Evolutionary conservation across 106 monocot genomes (phyloP).

Genomic region (Posidonia australis): DNA sequence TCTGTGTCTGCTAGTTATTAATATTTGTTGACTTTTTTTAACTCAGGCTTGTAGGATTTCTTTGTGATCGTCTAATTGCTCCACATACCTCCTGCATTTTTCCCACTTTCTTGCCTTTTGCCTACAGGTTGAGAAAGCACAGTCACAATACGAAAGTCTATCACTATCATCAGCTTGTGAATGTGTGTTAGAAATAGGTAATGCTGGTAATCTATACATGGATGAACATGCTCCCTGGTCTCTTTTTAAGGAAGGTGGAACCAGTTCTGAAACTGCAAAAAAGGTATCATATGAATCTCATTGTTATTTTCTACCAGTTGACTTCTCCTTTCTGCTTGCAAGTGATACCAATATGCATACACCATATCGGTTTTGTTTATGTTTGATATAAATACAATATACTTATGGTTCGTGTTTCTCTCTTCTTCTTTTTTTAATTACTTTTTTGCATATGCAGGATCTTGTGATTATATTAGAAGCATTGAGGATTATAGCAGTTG

Average conservation of each 20-base stretch:
- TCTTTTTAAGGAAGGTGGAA: conserved; percentile 75
- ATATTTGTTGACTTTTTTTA: too few relatives aligned
- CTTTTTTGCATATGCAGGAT: conserved; percentile 34
- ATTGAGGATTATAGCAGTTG: conserved; percentile 82
- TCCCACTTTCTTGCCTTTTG: background rate
- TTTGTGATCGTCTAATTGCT: background rate
- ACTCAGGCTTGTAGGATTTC: too few relatives aligned
- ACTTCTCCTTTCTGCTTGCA: too few relatives aligned
- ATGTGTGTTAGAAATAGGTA: conserved; percentile 76
- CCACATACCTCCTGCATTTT: background rate
- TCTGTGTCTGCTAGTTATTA: too few relatives aligned
- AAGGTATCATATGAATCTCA: conserved; percentile 39
- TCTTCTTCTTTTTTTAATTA: too few relatives aligned
- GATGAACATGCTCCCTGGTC: conserved; percentile 90
- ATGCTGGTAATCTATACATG: conserved; percentile 86
- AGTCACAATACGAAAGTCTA: conserved; percentile 60
- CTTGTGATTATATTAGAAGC: conserved; percentile 89
- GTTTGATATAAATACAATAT: background rate
- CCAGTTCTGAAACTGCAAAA: conserved; percentile 62
- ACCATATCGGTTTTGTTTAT: background rate
- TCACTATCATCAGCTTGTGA: conserved; percentile 82
- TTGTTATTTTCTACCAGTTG: too few relatives aligned
- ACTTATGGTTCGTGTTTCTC: too few relatives aligned
- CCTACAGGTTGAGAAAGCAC: conserved; percentile 64
- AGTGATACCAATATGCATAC: background rate